Evolutionary conservation across 768 basidiomycete species (phyloP).

Genomic region (Pisolithus marmoratus): DNA sequence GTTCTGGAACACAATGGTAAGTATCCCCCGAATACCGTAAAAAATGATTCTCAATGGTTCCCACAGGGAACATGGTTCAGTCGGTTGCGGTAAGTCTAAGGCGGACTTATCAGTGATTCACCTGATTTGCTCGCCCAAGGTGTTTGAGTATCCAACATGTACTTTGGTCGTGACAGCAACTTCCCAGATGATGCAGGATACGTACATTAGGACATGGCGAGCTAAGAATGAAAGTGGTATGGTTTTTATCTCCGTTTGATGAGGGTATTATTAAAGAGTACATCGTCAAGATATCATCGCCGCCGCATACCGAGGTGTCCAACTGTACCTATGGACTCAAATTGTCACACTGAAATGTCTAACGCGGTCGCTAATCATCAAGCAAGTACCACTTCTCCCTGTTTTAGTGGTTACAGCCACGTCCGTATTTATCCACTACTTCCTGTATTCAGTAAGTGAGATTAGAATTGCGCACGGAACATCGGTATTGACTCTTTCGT

Average conservation of each 20-base stretch:
- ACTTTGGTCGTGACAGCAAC: not conserved
- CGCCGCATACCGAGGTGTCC: no score
- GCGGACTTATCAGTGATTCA: not conserved
- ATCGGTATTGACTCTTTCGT: no score
- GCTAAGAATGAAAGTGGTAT: not conserved
- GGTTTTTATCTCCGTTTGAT: not conserved
- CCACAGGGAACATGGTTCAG: constrained; percentile 1
- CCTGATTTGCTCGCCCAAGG: not conserved
- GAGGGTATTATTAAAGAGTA: not conserved
- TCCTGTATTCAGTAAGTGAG: no score
- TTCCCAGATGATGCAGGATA: not conserved
- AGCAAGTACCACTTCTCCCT: no score
- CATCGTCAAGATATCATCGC: not conserved
- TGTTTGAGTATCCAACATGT: not conserved
- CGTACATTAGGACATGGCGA: not conserved
- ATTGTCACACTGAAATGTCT: no score
- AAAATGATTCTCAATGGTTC: not conserved
- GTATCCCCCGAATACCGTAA: not conserved
- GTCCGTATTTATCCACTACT: no score
- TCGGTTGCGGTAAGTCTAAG: not conserved
- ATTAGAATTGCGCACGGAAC: no score
- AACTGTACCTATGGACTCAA: no score
- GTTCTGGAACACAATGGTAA: not conserved
- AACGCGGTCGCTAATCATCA: no score
- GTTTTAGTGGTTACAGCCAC: no score